Percentiles rank a stretch among this genome's conserved stretches.
Evolutionary conservation across 345 rosid species (phyloP).

Genomic region (Lumnitzera littorea): DNA sequence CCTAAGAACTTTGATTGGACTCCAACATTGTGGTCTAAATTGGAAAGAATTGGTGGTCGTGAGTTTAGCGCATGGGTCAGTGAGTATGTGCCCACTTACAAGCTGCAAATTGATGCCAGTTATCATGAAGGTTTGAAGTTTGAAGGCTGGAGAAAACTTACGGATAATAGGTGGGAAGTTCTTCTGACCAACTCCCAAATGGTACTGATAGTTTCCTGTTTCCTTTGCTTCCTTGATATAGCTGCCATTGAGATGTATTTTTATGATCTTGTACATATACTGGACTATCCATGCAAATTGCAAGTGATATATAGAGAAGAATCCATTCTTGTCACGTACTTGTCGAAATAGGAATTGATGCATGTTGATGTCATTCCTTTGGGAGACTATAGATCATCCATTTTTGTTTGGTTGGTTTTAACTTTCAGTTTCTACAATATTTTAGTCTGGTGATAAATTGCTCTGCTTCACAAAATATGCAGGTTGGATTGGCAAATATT

Average conservation of each 20-base stretch:
- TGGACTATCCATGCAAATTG: too few relatives aligned
- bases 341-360: too few relatives aligned
- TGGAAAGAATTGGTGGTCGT: constrained; percentile 67
- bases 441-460: neutral
- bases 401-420: too few relatives aligned
- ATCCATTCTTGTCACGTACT: too few relatives aligned
- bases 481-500: constrained; percentile 78
- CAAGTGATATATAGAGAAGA: too few relatives aligned
- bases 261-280: neutral
- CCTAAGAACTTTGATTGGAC: constrained; percentile 52
- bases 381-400: too few relatives aligned
- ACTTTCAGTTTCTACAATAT: neutral
- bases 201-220: constrained; percentile 40
- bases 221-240: neutral
- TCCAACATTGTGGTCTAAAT: constrained; percentile 28
- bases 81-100: constrained; percentile 64
- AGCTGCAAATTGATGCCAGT: constrained; percentile 49
- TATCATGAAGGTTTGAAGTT: constrained; percentile 46
- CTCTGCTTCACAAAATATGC: constrained; percentile 14
- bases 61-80: constrained; percentile 70
- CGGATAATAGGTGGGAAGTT: constrained; percentile 61
- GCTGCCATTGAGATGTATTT: neutral
- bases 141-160: constrained; percentile 69
- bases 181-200: constrained; percentile 89
- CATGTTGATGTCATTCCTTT: too few relatives aligned